These are phyloP conservation scores for Neoascochyta sp. DNA, from an alignment of 2,329 filamentous ascomycete species.

Conservation along the genomic window DNA sequence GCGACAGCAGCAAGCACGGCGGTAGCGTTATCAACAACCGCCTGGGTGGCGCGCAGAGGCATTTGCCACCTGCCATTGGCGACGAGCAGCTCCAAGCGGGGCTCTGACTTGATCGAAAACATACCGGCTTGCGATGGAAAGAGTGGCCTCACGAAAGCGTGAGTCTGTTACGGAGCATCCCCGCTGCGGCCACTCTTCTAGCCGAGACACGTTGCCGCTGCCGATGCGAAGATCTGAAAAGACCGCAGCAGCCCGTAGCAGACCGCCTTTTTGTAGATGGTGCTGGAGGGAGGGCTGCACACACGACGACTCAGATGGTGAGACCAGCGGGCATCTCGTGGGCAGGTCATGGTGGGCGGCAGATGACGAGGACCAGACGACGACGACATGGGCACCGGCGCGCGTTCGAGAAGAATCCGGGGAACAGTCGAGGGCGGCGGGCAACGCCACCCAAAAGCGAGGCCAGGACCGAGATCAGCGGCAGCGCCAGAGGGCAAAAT, in stretches of 20 bases:
- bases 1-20: no score
- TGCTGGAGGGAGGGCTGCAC: no score
- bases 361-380: no score
- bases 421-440: slow-evolving; percentile 16
- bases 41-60: slow-evolving; percentile 3
- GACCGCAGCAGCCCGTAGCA: slow-evolving; percentile 14
- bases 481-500: slow-evolving; percentile 22
- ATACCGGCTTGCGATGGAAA: slow-evolving; percentile 17
- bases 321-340: no score
- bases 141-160: slow-evolving; percentile 27
- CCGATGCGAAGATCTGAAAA: no score
- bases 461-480: slow-evolving; percentile 24
- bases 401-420: slow-evolving; percentile 16
- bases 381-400: no score
- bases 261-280: slow-evolving; percentile 22
- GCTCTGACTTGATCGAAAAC: slow-evolving; percentile 12
- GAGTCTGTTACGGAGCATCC: slow-evolving; percentile 16
- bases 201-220: slow-evolving; percentile 9
- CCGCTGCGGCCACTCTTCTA: slow-evolving; percentile 11
- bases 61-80: slow-evolving; percentile 10
- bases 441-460: slow-evolving; percentile 20
- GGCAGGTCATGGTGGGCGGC: no score
- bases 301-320: no score
- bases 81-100: slow-evolving; percentile 8
- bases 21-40: slow-evolving; percentile 5